Evolutionary conservation across 768 basidiomycete species (phyloP).

Genomic region (Asterophora parasitica): DNA sequence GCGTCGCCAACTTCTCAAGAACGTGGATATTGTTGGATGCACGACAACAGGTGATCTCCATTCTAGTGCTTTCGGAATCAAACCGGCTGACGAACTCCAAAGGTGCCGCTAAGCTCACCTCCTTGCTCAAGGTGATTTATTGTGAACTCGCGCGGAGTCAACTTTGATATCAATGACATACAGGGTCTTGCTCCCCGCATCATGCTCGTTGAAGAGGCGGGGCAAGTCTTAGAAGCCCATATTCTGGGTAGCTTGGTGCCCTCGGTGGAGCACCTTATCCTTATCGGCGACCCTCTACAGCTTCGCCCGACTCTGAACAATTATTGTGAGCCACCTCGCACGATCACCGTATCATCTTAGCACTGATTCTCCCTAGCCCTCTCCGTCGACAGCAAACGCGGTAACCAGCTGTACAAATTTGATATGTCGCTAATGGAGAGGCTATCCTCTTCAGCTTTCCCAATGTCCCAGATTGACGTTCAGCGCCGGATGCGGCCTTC

Average conservation of each 20-base stretch:
- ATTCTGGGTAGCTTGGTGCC: conserved; percentile 59
- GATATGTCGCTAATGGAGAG: conserved; percentile 78
- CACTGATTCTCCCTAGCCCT: conserved; percentile 36
- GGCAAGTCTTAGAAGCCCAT: conserved; percentile 79
- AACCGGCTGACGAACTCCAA: not conserved
- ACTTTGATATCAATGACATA: not conserved
- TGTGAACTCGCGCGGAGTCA: not conserved
- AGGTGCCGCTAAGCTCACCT: conserved; percentile 67
- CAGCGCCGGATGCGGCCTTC: conserved; percentile 73
- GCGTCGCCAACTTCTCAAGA: conserved; percentile 47
- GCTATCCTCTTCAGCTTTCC: conserved; percentile 47
- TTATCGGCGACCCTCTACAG: conserved; percentile 79
- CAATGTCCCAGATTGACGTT: conserved; percentile 67
- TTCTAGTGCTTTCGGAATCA: not conserved
- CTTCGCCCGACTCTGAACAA: conserved; percentile 65
- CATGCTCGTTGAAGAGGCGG: conserved; percentile 75
- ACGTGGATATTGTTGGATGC: conserved; percentile 64
- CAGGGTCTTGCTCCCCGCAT: conserved; percentile 58
- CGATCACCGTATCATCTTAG: too few relatives aligned
- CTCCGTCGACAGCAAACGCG: conserved; percentile 63
- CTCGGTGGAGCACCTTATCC: conserved; percentile 67
- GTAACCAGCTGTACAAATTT: conserved; percentile 53
- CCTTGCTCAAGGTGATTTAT: conserved; percentile 45
- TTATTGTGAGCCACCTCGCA: conserved; percentile 38
- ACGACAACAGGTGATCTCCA: conserved; percentile 58